These are phyloP conservation scores for Diaporthe sp. DNA, from an alignment of 2,329 filamentous ascomycete species.

Conservation along the genomic window DNA sequence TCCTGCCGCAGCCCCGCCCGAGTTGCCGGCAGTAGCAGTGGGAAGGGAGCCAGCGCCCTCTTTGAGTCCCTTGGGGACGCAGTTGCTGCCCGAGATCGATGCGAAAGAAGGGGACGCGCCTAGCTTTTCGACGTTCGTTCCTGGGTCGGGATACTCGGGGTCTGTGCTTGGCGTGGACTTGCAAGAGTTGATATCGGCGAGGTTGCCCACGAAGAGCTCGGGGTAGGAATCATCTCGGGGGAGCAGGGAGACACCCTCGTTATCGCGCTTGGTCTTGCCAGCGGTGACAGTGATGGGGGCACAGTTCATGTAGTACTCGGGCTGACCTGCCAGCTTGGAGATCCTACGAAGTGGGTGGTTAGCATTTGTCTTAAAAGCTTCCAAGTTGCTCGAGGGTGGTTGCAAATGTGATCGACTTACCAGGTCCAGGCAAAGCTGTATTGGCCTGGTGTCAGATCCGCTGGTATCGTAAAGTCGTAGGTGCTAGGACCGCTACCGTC, in stretches of 20 bases:
- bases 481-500: constrained; percentile 66
- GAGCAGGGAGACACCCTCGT: constrained; percentile 38
- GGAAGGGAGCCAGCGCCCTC: constrained; percentile 44
- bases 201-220: constrained; percentile 43
- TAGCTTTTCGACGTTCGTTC: constrained; percentile 45
- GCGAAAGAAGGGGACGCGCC: constrained; percentile 21
- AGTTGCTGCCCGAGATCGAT: constrained; percentile 41
- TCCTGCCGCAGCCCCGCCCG: neutral
- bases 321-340: constrained; percentile 86
- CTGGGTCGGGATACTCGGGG: constrained; percentile 47
- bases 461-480: constrained; percentile 81
- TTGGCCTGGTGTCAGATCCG: constrained; percentile 79
- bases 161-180: constrained; percentile 37
- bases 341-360: constrained; percentile 16
- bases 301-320: constrained; percentile 99
- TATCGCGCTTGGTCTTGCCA: constrained; percentile 65
- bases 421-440: constrained; percentile 93
- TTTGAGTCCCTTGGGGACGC: constrained; percentile 36
- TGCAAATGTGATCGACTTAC: constrained; percentile 62
- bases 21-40: constrained; percentile 22
- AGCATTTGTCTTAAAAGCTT: neutral
- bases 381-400: neutral
- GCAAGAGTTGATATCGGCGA: constrained; percentile 41
- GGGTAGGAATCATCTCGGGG: constrained; percentile 55
- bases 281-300: constrained; percentile 77